phyloP scores from a whole-genome alignment of 169 alveolate species.

The Plasmodium gaboni region DNA sequence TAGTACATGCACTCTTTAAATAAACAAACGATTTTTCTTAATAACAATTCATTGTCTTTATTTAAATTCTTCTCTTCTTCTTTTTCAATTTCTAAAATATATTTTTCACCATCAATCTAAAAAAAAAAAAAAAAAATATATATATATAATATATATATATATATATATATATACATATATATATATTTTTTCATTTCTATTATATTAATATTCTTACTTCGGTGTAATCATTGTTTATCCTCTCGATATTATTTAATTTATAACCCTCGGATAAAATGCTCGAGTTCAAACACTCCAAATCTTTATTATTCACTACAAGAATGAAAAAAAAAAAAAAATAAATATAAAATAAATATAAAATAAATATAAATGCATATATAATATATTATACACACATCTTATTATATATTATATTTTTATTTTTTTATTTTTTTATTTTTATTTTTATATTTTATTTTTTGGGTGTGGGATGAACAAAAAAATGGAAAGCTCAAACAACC shows the following conservation, averaged over 20 bases:
- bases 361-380: not conserved
- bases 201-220: constrained; percentile 8
- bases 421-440: not conserved
- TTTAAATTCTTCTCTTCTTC: constrained; percentile 20
- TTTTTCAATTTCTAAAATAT: constrained; percentile 53
- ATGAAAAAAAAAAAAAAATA: not conserved
- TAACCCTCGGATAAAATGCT: constrained; percentile 41
- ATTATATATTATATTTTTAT: too few relatives aligned
- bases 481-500: too few relatives aligned
- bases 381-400: not conserved
- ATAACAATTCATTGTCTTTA: constrained; percentile 29
- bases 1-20: constrained; percentile 72
- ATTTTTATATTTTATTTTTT: too few relatives aligned
- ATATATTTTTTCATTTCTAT: not conserved
- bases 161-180: not conserved
- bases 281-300: constrained; percentile 32
- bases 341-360: not conserved
- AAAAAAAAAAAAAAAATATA: not conserved
- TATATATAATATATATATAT: not conserved
- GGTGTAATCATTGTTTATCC: constrained; percentile 5
- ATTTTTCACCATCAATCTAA: constrained; percentile 13
- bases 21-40: constrained; percentile 39
- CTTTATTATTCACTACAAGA: constrained; percentile 24
- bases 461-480: too few relatives aligned
- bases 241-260: constrained; percentile 23